phyloP scores from a whole-genome alignment of 73 alveolate genomes.

The Paramecium pentaurelia region DNA sequence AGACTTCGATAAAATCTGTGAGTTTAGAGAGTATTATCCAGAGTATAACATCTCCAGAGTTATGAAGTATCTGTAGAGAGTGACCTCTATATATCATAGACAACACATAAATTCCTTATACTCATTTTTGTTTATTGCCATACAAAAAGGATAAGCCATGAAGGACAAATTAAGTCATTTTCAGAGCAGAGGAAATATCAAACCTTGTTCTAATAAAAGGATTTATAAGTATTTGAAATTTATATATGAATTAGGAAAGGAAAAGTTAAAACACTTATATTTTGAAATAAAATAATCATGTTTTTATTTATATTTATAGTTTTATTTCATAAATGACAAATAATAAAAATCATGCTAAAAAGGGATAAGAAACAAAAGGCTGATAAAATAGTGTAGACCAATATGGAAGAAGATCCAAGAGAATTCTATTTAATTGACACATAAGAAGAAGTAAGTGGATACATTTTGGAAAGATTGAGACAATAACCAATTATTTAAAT shows the following conservation, averaged over 20 bases:
- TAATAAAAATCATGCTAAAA: background rate
- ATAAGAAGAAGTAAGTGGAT: background rate
- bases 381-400: background rate
- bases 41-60: background rate
- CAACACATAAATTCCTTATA: background rate
- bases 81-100: background rate
- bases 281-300: background rate
- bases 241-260: background rate
- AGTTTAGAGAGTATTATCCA: slow-evolving; percentile 28
- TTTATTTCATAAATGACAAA: background rate
- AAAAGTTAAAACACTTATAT: background rate
- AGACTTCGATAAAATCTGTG: slow-evolving; percentile 11
- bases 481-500: background rate
- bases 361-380: background rate
- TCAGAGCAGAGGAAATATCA: background rate
- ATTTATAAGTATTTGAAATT: background rate
- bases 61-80: background rate
- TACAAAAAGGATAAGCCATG: background rate
- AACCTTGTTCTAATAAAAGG: background rate
- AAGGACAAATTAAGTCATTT: background rate
- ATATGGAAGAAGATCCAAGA: background rate
- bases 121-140: background rate
- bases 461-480: background rate
- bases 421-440: background rate
- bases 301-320: background rate